Evolutionary conservation across 179 eudicot species (phyloP).

Genomic region (Spergularia azorica): DNA sequence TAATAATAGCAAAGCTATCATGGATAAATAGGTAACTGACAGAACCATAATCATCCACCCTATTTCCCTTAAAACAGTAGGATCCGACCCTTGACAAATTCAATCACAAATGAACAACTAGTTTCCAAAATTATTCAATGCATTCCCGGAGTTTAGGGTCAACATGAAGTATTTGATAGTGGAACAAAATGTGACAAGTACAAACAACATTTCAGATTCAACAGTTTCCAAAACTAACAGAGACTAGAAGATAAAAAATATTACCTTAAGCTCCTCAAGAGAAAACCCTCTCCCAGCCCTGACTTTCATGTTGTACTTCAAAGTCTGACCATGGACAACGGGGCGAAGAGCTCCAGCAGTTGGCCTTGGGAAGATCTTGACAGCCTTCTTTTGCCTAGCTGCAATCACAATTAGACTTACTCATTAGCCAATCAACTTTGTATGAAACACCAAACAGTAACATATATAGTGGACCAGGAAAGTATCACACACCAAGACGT

Average conservation of each 20-base stretch:
- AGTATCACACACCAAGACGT: slow-evolving; percentile 46
- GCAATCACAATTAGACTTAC: slow-evolving; percentile 22
- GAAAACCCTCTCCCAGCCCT: slow-evolving; percentile 90
- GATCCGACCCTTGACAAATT: no score
- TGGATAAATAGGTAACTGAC: no score
- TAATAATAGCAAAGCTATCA: no score
- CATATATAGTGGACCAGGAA: neutral
- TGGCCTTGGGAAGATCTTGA: slow-evolving; percentile 89
- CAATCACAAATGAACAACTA: no score
- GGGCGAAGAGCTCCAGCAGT: slow-evolving; percentile 92
- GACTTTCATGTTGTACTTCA: slow-evolving; percentile 88
- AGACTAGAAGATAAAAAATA: slow-evolving; percentile 9
- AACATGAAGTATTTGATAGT: no score
- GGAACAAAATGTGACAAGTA: no score
- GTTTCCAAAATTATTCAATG: no score
- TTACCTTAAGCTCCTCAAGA: slow-evolving; percentile 80
- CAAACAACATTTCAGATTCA: no score
- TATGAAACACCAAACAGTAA: neutral
- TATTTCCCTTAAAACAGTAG: no score
- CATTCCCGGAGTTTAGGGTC: no score
- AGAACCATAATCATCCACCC: no score
- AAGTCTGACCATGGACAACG: slow-evolving; percentile 78
- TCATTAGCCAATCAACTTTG: neutral
- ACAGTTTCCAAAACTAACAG: no score
- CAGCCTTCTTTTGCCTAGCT: slow-evolving; percentile 96